These are phyloP conservation scores for Candida saitoana DNA, from an alignment of 805 yeast species.

Conservation along the genomic window DNA sequence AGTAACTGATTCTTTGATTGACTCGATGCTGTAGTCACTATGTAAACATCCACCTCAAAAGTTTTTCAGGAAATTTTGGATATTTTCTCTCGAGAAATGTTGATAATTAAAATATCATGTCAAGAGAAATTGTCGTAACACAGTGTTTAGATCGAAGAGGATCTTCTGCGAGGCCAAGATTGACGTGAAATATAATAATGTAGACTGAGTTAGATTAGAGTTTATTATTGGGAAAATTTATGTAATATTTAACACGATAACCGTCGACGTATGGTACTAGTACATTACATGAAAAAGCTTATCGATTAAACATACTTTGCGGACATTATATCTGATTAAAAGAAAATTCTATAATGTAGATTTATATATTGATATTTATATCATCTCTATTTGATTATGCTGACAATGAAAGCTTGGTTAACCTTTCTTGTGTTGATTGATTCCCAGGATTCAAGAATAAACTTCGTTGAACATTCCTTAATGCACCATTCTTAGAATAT, in stretches of 20 bases:
- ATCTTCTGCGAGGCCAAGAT: no score
- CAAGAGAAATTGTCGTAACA: not conserved
- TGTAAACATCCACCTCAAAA: no score
- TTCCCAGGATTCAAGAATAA: constrained; percentile 55
- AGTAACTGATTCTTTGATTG: no score
- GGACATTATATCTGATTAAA: not conserved
- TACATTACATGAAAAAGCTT: not conserved
- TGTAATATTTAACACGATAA: not conserved
- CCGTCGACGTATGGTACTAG: not conserved
- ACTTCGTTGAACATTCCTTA: constrained; percentile 64
- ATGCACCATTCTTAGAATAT: constrained; percentile 43
- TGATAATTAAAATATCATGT: no score
- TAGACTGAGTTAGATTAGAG: not conserved
- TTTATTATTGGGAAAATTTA: no score
- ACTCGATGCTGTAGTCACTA: no score
- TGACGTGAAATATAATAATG: no score
- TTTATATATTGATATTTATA: no score
- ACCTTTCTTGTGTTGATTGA: constrained; percentile 7
- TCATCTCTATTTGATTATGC: not conserved
- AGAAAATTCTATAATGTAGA: not conserved
- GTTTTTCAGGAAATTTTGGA: no score
- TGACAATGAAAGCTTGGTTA: not conserved
- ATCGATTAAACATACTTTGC: not conserved
- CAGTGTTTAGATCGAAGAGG: not conserved
- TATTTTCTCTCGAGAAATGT: no score